phyloP scores from a whole-genome alignment of 495 filamentous ascomycete genomes.

The Aspergillus avenaceus region DNA sequence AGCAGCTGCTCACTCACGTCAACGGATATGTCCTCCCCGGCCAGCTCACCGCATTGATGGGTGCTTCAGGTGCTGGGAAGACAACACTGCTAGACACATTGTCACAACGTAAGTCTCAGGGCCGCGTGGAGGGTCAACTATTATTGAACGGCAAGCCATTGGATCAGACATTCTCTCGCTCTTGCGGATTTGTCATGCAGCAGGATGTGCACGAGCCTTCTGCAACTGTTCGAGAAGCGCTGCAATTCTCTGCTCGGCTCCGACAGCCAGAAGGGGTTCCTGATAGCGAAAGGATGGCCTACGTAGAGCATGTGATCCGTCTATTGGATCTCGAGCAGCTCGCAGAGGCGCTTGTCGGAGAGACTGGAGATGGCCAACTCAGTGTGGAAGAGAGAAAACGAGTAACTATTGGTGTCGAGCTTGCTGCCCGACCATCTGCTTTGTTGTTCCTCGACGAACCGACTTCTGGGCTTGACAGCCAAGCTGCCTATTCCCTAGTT shows the following conservation, averaged over 20 bases:
- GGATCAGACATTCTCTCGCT: conserved; percentile 75
- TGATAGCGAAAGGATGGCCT: conserved; percentile 41
- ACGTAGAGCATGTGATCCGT: conserved; percentile 45
- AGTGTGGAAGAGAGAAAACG: conserved; percentile 91
- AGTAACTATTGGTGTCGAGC: conserved; percentile 83
- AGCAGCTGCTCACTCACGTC: conserved; percentile 55
- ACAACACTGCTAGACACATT: conserved; percentile 60
- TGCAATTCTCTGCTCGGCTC: conserved; percentile 79
- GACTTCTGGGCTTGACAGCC: conserved; percentile 79
- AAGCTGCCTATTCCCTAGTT: conserved; percentile 83
- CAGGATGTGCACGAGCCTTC: conserved; percentile 88
- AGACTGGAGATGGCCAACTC: conserved; percentile 54
- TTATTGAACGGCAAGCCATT: conserved; percentile 46
- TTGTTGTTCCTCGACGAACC: conserved; percentile 89
- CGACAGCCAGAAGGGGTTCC: conserved; percentile 60
- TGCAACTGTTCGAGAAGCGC: conserved; percentile 76
- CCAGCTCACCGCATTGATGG: conserved; percentile 61
- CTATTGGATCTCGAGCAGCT: conserved; percentile 43
- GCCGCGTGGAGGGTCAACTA: conserved; percentile 48
- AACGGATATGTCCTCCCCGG: conserved; percentile 64
- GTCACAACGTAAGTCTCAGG: conserved; percentile 47
- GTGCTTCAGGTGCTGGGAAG: conserved; percentile 57
- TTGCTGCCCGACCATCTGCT: conserved; percentile 80
- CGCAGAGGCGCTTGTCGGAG: conserved; percentile 37
- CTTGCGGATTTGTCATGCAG: conserved; percentile 92